A percentile compares a stretch with the other conserved stretches of the same genome.
Conservation (phyloP, 345 rosid species). For the Gossypium herbaceum region DNA sequence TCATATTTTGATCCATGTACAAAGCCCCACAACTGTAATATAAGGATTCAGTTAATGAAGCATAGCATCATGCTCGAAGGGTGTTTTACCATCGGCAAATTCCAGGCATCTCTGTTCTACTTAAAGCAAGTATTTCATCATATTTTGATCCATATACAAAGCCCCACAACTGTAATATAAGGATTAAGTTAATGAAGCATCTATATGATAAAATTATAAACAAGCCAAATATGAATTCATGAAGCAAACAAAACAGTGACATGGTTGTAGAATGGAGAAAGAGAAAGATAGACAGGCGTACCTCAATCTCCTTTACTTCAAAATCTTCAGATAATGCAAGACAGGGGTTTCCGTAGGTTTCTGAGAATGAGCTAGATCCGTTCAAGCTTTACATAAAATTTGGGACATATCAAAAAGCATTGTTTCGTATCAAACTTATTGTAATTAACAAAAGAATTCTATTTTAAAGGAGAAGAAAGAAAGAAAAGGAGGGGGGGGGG, state of each 20-base stretch:
- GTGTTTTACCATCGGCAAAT: slow-evolving; percentile 64
- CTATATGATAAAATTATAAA: background rate
- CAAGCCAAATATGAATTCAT: background rate
- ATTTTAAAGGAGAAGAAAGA: background rate
- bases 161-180: slow-evolving; percentile 76
- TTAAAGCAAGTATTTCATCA: slow-evolving; percentile 71
- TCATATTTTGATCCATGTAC: slow-evolving; percentile 80
- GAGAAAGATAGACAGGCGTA: slow-evolving; percentile 18
- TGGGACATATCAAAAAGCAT: slow-evolving; percentile 4
- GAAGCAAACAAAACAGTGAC: background rate
- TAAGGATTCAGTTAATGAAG: background rate
- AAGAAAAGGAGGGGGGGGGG: background rate
- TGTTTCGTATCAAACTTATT: background rate
- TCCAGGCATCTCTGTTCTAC: slow-evolving; percentile 64
- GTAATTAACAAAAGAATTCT: background rate
- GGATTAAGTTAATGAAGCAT: background rate
- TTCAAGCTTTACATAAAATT: slow-evolving; percentile 42
- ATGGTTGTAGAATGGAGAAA: slow-evolving; percentile 1
- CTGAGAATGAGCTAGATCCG: slow-evolving; percentile 91
- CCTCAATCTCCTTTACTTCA: slow-evolving; percentile 92
- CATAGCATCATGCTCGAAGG: background rate
- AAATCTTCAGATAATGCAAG: slow-evolving; percentile 77
- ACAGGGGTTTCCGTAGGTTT: slow-evolving; percentile 90
- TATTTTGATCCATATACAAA: slow-evolving; percentile 79
- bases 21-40: slow-evolving; percentile 88